These are phyloP conservation scores for Aspergillus sp. DNA, from an alignment of 2,329 filamentous ascomycete genomes.

Conservation along the genomic window DNA sequence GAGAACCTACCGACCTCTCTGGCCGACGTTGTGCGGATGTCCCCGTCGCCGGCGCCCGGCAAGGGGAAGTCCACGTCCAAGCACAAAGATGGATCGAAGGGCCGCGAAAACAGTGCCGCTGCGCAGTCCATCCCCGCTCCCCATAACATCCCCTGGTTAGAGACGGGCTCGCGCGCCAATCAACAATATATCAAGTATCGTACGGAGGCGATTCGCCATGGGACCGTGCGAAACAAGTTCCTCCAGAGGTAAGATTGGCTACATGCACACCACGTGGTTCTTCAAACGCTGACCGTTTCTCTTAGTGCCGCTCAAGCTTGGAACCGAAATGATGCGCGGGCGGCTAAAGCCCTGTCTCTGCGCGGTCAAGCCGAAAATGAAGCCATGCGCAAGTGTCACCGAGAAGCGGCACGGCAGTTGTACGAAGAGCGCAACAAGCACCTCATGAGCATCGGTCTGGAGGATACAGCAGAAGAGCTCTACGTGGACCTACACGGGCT, in stretches of 20 bases:
- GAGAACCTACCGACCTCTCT: slow-evolving; percentile 74
- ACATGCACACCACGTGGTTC: not conserved
- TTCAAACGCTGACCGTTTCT: slow-evolving; percentile 4
- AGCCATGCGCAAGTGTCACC: slow-evolving; percentile 93
- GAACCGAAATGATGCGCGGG: slow-evolving; percentile 96
- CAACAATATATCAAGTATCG: slow-evolving; percentile 93
- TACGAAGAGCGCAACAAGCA: slow-evolving; percentile 92
- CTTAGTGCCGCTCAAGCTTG: slow-evolving; percentile 89
- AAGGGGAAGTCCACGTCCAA: slow-evolving; percentile 55
- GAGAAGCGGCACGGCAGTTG: slow-evolving; percentile 85
- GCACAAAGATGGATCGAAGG: slow-evolving; percentile 61
- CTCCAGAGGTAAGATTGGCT: slow-evolving; percentile 70
- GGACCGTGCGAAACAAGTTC: slow-evolving; percentile 94
- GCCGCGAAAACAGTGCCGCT: slow-evolving; percentile 75
- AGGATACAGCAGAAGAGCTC: slow-evolving; percentile 64
- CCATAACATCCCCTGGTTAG: slow-evolving; percentile 93
- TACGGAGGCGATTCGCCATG: slow-evolving; percentile 95
- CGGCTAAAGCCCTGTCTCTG: slow-evolving; percentile 90
- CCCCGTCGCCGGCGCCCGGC: slow-evolving; percentile 73
- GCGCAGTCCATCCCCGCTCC: slow-evolving; percentile 83
- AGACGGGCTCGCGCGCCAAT: slow-evolving; percentile 87
- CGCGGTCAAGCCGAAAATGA: slow-evolving; percentile 96
- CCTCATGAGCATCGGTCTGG: slow-evolving; percentile 41
- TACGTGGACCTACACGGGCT: slow-evolving; percentile 97
- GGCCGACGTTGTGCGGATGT: slow-evolving; percentile 94